These are phyloP conservation scores for Ascocoryne sarcoides DNA, from an alignment of 2,329 filamentous ascomycete genomes.

Conservation along the genomic window DNA sequence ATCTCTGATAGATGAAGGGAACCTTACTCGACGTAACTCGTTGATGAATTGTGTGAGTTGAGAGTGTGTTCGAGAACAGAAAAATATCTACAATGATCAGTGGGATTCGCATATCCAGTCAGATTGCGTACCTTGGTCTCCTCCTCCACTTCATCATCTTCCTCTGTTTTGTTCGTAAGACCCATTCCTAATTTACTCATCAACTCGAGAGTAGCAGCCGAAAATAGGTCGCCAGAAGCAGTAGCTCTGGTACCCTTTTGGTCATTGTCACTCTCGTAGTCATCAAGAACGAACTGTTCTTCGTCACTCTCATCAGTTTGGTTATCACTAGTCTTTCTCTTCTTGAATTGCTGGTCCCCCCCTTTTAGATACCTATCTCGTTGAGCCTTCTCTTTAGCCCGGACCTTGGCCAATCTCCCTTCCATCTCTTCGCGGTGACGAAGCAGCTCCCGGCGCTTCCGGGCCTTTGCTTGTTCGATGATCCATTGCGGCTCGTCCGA, in stretches of 20 bases:
- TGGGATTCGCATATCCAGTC: not conserved
- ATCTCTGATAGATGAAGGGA: constrained; percentile 49
- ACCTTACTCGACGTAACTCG: constrained; percentile 53
- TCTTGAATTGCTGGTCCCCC: constrained; percentile 38
- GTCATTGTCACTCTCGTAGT: constrained; percentile 59
- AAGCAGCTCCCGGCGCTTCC: constrained; percentile 45
- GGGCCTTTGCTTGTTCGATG: constrained; percentile 49
- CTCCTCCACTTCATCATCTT: constrained; percentile 43
- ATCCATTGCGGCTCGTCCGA: constrained; percentile 63
- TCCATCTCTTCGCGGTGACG: constrained; percentile 52
- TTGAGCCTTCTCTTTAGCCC: constrained; percentile 45
- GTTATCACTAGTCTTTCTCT: constrained; percentile 30
- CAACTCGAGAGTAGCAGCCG: constrained; percentile 51
- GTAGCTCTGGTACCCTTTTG: constrained; percentile 23
- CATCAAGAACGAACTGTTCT: constrained; percentile 53
- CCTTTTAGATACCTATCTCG: constrained; percentile 37
- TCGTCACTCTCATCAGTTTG: constrained; percentile 35
- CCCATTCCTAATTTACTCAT: constrained; percentile 46
- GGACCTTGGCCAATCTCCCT: constrained; percentile 45
- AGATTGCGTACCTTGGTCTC: constrained; percentile 41
- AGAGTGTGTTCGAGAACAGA: constrained; percentile 66
- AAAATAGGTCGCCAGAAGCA: constrained; percentile 38
- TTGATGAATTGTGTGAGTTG: constrained; percentile 63
- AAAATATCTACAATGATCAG: constrained; percentile 44
- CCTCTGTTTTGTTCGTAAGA: constrained; percentile 27